Evolutionary conservation across 208 protist genomes (phyloP), one percentile per base, ranked within the genome.

Genomic region (Crithidia fasciculata): DNA sequence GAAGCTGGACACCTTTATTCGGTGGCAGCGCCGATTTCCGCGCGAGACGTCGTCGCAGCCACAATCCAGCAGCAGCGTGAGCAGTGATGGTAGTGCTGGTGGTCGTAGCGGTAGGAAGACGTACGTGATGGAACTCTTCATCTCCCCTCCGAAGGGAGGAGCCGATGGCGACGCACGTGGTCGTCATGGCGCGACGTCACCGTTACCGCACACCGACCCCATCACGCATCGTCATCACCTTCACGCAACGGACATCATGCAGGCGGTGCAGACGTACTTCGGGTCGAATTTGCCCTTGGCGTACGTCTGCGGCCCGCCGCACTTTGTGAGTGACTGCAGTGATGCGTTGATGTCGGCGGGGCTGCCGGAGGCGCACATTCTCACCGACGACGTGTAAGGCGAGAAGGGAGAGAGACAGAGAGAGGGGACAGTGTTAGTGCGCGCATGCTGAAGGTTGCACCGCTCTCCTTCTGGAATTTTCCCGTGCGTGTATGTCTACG

Each of bases 301-400:
- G 10, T 94, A 87, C 77, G 80, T 96, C 8, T 93, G 86, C 72
- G 91, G 91, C 0, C 89, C 91, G 8, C 66, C 74, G 4, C 37
- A 15, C 18, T 96, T 96, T 75, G 69, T 94, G 6, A 50, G 58
- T 0, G 68, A 78, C 59, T 87, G 81, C 37, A 84, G 80, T 45
- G 19, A 43, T 28, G 72, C 79, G 16, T 78, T 94, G 47, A 37
- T 86, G 4, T 86, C 83, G 18, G 45, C 84, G 18, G 89, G 91
- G 2, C 78, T 93, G 8, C 44, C 72, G n/a, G 78, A 87, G 65
- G 53, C 63, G 4, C 70, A 88, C 69, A 88, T 96, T 39, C 64
- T 96, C 52, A 94, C 84, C 0, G 86, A 92, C 28, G 84, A 87
- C 18, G 64, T 62, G 13, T 89, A 56, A 8, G n/a, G 60, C 45